A percentile compares a stretch with the other conserved stretches of the same genome.
These are phyloP conservation scores for Mucor ambiguus DNA, from an alignment of 371 early-diverging fungal genomes.

Conservation along the genomic window DNA sequence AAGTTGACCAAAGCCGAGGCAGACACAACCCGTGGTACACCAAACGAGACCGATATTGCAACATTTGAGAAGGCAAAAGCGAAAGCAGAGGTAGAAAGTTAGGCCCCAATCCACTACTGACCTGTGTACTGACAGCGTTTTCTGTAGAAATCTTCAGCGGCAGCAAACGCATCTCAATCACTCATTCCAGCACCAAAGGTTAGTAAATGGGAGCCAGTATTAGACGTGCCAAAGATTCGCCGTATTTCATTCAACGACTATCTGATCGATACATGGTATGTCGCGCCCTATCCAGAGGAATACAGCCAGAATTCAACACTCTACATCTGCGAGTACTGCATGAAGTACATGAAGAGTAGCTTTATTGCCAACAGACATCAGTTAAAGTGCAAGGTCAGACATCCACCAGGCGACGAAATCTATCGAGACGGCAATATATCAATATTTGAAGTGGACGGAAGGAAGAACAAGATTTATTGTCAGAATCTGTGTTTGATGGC, in stretches of 20 bases:
- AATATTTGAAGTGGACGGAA: conserved; percentile 95
- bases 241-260: conserved; percentile 68
- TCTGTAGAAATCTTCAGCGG: neutral
- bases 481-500: conserved; percentile 97
- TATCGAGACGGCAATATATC: conserved; percentile 90
- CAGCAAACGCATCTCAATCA: neutral
- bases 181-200: neutral
- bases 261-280: conserved; percentile 96
- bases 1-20: conserved; percentile 60
- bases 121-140: neutral
- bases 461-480: conserved; percentile 96
- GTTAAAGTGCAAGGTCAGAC: conserved; percentile 80
- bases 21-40: conserved; percentile 52
- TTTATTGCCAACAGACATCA: conserved; percentile 75
- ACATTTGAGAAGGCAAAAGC: conserved; percentile 48
- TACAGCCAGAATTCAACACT: conserved; percentile 71
- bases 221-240: conserved; percentile 26
- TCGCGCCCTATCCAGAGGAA: conserved; percentile 98
- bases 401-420: conserved; percentile 99
- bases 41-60: conserved; percentile 50
- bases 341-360: conserved; percentile 90
- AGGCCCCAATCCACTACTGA: neutral
- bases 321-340: conserved; percentile 97
- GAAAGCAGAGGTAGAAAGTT: conserved; percentile 23
- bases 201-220: neutral